These are phyloP conservation scores for Fusarium austroafricanum DNA, from an alignment of 2,329 filamentous ascomycete genomes.

Conservation along the genomic window DNA sequence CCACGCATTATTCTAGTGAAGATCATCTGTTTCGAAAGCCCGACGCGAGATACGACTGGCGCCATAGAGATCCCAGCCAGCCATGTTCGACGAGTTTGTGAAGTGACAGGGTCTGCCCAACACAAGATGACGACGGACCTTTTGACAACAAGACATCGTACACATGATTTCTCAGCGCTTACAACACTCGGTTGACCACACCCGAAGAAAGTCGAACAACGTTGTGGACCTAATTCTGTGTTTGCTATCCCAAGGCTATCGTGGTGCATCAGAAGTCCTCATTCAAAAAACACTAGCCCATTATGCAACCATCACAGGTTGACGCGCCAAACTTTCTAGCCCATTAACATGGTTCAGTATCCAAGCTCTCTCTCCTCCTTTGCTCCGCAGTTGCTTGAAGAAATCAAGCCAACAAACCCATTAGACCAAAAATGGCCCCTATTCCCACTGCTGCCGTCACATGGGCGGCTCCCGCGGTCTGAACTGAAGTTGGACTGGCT, in stretches of 20 bases:
- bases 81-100: background rate
- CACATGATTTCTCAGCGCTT: conserved; percentile 11
- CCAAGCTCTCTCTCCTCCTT: background rate
- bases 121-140: conserved; percentile 5
- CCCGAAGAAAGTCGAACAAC: background rate
- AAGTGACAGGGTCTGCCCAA: conserved; percentile 10
- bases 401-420: conserved; percentile 40
- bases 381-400: background rate
- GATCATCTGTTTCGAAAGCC: background rate
- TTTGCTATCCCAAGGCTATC: conserved; percentile 24
- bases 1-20: conserved; percentile 17
- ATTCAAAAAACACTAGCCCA: conserved; percentile 34
- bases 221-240: conserved; percentile 21
- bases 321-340: conserved; percentile 14
- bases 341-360: conserved; percentile 23
- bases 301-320: conserved; percentile 24
- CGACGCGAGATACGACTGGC: conserved; percentile 1
- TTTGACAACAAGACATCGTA: background rate
- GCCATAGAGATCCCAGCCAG: background rate
- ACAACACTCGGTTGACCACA: background rate
- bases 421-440: conserved; percentile 40
- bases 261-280: conserved; percentile 6
- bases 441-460: conserved; percentile 40
- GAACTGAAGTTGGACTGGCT: conserved; percentile 28
- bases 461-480: conserved; percentile 39